Evolutionary conservation across 192 early-diverging fungal species (phyloP), one percentile per base, ranked within the genome.

Genomic region (Powellomyces hirtus): DNA sequence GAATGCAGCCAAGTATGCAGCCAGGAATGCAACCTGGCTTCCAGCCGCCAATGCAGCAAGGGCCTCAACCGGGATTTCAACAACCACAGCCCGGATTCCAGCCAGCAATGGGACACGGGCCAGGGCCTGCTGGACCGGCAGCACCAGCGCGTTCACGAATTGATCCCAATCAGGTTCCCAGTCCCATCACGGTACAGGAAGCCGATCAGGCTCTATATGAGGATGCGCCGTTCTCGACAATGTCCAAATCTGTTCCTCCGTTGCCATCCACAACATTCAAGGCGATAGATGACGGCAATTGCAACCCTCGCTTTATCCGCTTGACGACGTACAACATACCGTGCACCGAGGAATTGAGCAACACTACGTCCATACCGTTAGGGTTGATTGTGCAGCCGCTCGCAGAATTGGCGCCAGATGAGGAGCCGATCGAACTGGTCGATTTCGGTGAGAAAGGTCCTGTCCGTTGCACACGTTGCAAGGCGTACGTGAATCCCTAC

Each of bases 141-240:
- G 53, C 27, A 24, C 61, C 59, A 26, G 31, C 64, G 20, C 57
- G 59, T 8, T 55, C 72, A 13, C 72, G 72, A 14, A 99, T 99
- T 53, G 94, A 99, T 71, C 95, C 96, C 1, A 90, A 93, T 78
- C 92, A 95, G 66, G 92, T 99, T 58, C 97, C 97, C 18, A 88
- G 89, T 22, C 95, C 96, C 24, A 82, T 93, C 10, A 77, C 81
- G 24, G 94, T 95, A 35, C 94, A 95, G 60, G 85, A 88, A 56
- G 74, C 77, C 18, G 95, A 99, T 71, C 93, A 96, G 68, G 72
- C 81, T 24, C 51, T 80, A 7, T 90, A 91, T 75, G 79, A 78
- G 22, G 78, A 80, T 26, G 69, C 83, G 53, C 80, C 87, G 10
- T 99, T 88, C 81, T 82, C 85, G 36, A 95, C 96, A 0, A 84